These are phyloP conservation scores for Ogataea minuta DNA, from an alignment of 805 yeast genomes.

Conservation along the genomic window DNA sequence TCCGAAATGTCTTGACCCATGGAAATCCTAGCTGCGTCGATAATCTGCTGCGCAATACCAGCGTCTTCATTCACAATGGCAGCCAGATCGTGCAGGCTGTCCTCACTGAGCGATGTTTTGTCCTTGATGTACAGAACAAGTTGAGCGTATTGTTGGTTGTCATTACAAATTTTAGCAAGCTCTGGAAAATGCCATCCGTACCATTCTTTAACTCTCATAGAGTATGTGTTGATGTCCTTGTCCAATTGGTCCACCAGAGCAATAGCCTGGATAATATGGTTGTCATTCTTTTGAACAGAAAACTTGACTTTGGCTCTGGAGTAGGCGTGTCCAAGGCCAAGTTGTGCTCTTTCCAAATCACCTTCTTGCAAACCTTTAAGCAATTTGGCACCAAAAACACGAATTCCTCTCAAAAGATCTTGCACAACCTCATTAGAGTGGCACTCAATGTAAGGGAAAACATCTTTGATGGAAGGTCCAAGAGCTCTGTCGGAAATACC, in stretches of 20 bases:
- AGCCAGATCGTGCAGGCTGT: conserved; percentile 85
- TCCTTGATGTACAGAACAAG: conserved; percentile 81
- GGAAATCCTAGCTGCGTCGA: conserved; percentile 93
- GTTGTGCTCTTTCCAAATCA: conserved; percentile 95
- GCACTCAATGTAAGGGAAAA: conserved; percentile 85
- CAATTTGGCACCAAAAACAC: conserved; percentile 85
- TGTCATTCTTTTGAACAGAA: conserved; percentile 96
- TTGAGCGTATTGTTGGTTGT: conserved; percentile 82
- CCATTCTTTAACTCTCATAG: conserved; percentile 98
- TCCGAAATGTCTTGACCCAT: conserved; percentile 99
- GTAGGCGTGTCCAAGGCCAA: conserved; percentile 98
- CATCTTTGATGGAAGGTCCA: conserved; percentile 95
- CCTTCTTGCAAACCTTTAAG: conserved; percentile 91
- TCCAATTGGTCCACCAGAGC: conserved; percentile 96
- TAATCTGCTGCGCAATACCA: conserved; percentile 84
- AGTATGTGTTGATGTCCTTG: conserved; percentile 95
- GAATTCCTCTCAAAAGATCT: conserved; percentile 92
- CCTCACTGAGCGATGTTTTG: conserved; percentile 78
- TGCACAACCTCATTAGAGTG: conserved; percentile 88
- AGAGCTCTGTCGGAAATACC: conserved; percentile 94
- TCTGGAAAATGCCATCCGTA: conserved; percentile 99
- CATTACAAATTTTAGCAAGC: conserved; percentile 86
- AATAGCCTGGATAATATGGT: conserved; percentile 98
- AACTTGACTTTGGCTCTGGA: conserved; percentile 99
- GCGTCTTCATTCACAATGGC: conserved; percentile 90